Conservation (phyloP, 176 grass and related monocot genomes). For the Themeda triandra region DNA sequence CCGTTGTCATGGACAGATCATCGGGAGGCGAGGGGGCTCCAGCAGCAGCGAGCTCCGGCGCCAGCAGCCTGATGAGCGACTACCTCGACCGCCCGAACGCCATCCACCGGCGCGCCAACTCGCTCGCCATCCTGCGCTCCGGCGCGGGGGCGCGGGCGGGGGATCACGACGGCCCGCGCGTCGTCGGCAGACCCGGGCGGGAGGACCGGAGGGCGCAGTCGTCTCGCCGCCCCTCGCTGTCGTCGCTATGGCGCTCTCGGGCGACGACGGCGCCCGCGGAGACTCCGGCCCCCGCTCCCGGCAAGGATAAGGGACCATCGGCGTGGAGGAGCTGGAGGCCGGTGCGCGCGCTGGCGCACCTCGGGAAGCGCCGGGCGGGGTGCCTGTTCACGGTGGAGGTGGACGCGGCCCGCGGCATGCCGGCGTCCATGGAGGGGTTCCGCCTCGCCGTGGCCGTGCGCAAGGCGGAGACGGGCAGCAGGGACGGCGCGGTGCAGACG, state of each 20-base stretch:
- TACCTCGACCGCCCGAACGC: constrained; percentile 16
- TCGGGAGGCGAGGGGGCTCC: too few species aligned
- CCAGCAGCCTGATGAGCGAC: background rate
- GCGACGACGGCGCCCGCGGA: too few species aligned
- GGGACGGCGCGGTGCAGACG: constrained; percentile 57
- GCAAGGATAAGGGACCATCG: background rate
- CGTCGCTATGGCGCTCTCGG: background rate
- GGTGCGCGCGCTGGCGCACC: constrained; percentile 57
- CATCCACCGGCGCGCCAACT: constrained; percentile 26
- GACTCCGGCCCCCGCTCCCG: too few species aligned
- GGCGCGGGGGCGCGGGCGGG: background rate
- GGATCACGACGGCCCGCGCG: constrained; percentile 19
- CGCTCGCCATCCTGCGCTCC: constrained; percentile 37
- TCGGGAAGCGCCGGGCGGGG: constrained; percentile 54
- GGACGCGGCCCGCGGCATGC: constrained; percentile 35
- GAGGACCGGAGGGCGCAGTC: constrained; percentile 24
- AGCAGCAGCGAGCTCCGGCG: background rate
- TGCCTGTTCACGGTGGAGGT: constrained; percentile 83
- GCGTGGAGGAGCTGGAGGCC: constrained; percentile 63
- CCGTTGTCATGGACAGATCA: too few species aligned
- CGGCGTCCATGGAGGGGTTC: constrained; percentile 46
- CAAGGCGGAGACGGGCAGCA: constrained; percentile 67
- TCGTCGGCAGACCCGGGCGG: constrained; percentile 1
- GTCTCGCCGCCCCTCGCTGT: constrained; percentile 23
- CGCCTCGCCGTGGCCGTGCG: constrained; percentile 60